These are phyloP conservation scores for Vaccinium myrtillus DNA, from an alignment of 148 eudicot species.

Conservation along the genomic window DNA sequence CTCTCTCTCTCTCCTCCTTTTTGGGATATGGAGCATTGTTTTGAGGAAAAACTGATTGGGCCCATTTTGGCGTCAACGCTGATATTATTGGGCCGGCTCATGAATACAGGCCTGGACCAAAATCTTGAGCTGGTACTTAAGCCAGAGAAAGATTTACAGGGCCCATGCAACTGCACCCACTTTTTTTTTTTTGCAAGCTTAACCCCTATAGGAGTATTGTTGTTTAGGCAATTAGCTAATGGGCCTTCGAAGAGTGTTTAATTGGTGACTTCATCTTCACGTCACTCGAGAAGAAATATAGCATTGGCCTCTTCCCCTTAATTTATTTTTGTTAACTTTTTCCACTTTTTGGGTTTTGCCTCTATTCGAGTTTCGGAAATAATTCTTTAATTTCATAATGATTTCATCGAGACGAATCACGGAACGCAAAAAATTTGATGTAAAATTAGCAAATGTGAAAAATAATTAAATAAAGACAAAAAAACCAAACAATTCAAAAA, in stretches of 20 bases:
- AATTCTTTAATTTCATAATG: too few species aligned
- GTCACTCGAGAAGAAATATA: too few species aligned
- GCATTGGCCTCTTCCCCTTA: too few species aligned
- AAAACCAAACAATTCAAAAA: too few species aligned
- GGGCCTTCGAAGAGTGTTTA: background rate
- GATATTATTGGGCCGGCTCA: background rate
- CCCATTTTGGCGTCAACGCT: background rate
- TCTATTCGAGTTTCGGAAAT: too few species aligned
- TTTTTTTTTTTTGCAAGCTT: too few species aligned
- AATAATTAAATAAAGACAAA: too few species aligned
- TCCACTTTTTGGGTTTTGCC: too few species aligned
- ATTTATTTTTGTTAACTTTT: too few species aligned
- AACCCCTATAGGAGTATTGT: background rate
- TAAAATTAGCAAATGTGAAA: too few species aligned
- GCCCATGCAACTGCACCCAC: background rate
- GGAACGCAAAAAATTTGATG: too few species aligned
- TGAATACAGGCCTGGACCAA: background rate
- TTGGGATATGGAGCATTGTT: background rate
- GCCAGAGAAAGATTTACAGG: background rate
- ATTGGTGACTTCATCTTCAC: background rate
- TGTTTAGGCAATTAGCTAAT: conserved; percentile 1
- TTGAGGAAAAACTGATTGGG: background rate
- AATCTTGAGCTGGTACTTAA: background rate
- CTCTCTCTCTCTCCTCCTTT: background rate
- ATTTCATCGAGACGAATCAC: too few species aligned